phyloP scores from a whole-genome alignment of 495 filamentous ascomycete genomes.

The Talaromyces adpressus region DNA sequence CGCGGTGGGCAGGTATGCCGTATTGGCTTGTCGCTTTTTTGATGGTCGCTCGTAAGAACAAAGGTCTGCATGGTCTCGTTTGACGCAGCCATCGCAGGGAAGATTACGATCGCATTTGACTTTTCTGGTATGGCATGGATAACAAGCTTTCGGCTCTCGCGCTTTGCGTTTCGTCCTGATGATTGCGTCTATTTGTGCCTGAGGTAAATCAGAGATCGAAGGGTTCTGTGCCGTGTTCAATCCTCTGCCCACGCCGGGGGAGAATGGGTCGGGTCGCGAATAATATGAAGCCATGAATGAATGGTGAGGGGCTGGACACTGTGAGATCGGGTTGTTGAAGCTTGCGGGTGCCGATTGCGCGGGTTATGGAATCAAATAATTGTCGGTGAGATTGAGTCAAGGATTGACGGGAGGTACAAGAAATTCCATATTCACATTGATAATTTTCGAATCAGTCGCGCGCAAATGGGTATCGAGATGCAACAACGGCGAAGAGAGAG shows the following conservation, averaged over 20 bases:
- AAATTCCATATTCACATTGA: background rate
- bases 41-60: slow-evolving; percentile 67
- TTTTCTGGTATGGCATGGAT: slow-evolving; percentile 42
- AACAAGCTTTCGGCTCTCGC: slow-evolving; percentile 42
- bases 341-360: background rate
- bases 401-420: background rate
- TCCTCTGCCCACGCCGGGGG: slow-evolving; percentile 22
- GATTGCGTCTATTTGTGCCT: slow-evolving; percentile 42
- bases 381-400: background rate
- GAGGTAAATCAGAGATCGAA: slow-evolving; percentile 36
- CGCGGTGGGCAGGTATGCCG: background rate
- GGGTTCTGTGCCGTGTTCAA: slow-evolving; percentile 14
- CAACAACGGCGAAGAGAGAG: background rate
- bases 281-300: slow-evolving; percentile 32
- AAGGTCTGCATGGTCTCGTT: slow-evolving; percentile 58
- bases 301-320: background rate
- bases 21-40: slow-evolving; percentile 25
- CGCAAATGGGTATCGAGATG: background rate
- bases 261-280: slow-evolving; percentile 27
- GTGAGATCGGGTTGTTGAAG: background rate
- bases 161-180: slow-evolving; percentile 43
- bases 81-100: slow-evolving; percentile 68
- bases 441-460: background rate
- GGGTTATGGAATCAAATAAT: background rate
- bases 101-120: slow-evolving; percentile 66